These are phyloP conservation scores for Cercospora janseana DNA, from an alignment of 2,329 filamentous ascomycete genomes.

Conservation along the genomic window DNA sequence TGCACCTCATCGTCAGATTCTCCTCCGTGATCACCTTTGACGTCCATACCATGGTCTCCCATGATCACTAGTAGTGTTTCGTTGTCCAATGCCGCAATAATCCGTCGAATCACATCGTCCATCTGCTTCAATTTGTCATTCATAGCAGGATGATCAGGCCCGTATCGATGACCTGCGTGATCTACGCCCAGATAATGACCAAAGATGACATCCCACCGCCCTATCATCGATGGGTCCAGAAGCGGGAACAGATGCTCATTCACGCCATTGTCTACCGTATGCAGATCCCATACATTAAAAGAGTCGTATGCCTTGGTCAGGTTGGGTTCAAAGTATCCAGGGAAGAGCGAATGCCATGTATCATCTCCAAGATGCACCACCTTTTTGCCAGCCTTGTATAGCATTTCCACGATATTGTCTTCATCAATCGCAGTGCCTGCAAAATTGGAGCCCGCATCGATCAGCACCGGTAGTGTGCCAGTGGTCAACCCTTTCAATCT, in stretches of 20 bases:
- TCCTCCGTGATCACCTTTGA: conserved; percentile 95
- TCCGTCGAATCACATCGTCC: conserved; percentile 71
- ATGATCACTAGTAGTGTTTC: conserved; percentile 88
- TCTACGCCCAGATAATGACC: conserved; percentile 94
- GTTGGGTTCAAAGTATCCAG: conserved; percentile 84
- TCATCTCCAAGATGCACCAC: conserved; percentile 96
- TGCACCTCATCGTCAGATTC: conserved; percentile 96
- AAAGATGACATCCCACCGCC: conserved; percentile 89
- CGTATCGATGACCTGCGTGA: conserved; percentile 94
- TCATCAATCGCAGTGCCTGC: conserved; percentile 93
- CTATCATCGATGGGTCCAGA: conserved; percentile 61
- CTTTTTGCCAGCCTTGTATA: conserved; percentile 65
- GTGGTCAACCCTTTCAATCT: conserved; percentile 91
- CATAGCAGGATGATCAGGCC: conserved; percentile 91
- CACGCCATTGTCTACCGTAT: conserved; percentile 95
- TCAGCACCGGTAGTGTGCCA: conserved; percentile 88
- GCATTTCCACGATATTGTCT: conserved; percentile 70
- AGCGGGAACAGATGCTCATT: conserved; percentile 86
- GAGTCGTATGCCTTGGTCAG: conserved; percentile 90
- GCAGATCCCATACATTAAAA: conserved; percentile 96
- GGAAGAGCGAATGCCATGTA: conserved; percentile 92
- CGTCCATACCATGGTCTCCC: conserved; percentile 99
- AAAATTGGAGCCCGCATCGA: conserved; percentile 93
- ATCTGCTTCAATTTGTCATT: conserved; percentile 86
- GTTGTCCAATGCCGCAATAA: conserved; percentile 73